Base-by-base conservation (phyloP, 805 yeast genomes). In the Metschnikowia rubicola region DNA sequence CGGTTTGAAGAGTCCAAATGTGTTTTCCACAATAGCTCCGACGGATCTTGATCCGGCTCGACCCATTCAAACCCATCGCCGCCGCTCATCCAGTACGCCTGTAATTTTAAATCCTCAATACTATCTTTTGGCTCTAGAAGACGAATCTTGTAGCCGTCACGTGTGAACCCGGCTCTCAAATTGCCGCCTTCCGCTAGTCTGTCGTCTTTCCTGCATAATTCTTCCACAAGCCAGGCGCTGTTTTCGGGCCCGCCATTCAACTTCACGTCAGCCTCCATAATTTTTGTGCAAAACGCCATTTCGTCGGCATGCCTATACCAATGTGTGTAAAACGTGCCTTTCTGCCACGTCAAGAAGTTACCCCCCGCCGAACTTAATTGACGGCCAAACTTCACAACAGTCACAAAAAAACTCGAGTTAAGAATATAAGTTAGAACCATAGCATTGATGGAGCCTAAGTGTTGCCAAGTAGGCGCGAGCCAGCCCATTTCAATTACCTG, bases 81-180 rank as follows among this genome's bases (percentile, higher is more conserved):
- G 8, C 88, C 87, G 36, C 85, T 76, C 60, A 87, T 80, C 96
- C 96, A 88, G 66, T 87, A 88, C 56, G 89, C 95, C 59, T 87
- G 86, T 55, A 88, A 57, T 70, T 81, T 73, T 39, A 79, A 61
- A 50, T 88, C 95, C 50, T 80, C 84, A 46, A 82, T 80, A 39
- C 51, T 56, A 44, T 74, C 79, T 40, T 64, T 70, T 11, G 67
- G 63, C 38, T 68, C 68, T 41, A 73, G 56, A 37, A 70, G 61
- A 43, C 77, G 60, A 43, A 72, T 62, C 50, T 66, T 70, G 26
- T 70, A 52, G 2, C 76, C 77, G 15, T 65, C 67, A 43, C 70
- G 56, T 17, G 63, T 65, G 50, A 53, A 54, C 4, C 75, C 75
- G 8, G 75, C 67, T 35, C 57, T 54, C 40, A 67, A 56, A 10